Percentiles rank a stretch among this genome's conserved stretches.
phyloP scores from a whole-genome alignment of 2,329 filamentous ascomycete species.

The Neofusicoccum ribis region DNA sequence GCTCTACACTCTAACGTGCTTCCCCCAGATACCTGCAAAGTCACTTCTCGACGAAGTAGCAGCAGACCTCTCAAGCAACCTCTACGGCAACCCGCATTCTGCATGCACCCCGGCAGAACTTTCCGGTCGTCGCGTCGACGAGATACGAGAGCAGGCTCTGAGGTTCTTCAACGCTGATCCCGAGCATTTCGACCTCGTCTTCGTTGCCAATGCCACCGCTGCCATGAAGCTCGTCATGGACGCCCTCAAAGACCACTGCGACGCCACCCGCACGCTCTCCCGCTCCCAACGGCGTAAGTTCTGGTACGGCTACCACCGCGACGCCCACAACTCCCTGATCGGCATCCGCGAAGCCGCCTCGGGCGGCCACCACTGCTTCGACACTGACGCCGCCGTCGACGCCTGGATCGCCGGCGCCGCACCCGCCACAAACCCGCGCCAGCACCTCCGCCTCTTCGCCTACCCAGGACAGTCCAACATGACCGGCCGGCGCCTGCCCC shows the following conservation, averaged over 20 bases:
- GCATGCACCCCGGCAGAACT: slow-evolving; percentile 68
- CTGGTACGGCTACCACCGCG: slow-evolving; percentile 78
- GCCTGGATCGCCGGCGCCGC: slow-evolving; percentile 58
- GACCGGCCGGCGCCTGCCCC: slow-evolving; percentile 74
- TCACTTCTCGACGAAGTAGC: slow-evolving; percentile 75
- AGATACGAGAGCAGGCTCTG: slow-evolving; percentile 62
- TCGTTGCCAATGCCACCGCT: slow-evolving; percentile 89
- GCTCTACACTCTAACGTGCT: not conserved
- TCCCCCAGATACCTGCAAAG: slow-evolving; percentile 73
- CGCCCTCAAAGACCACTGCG: slow-evolving; percentile 65
- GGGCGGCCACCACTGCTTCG: slow-evolving; percentile 64
- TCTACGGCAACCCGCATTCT: slow-evolving; percentile 93
- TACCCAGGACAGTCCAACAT: slow-evolving; percentile 93
- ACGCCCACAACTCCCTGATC: slow-evolving; percentile 84
- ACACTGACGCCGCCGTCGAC: slow-evolving; percentile 62
- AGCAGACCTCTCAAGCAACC: slow-evolving; percentile 66
- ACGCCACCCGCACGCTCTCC: slow-evolving; percentile 59
- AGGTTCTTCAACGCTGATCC: slow-evolving; percentile 80
- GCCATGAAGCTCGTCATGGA: slow-evolving; percentile 86
- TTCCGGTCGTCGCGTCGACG: slow-evolving; percentile 67
- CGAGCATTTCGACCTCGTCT: slow-evolving; percentile 80
- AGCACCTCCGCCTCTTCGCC: slow-evolving; percentile 65
- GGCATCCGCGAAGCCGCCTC: slow-evolving; percentile 72
- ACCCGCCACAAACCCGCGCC: slow-evolving; percentile 40
- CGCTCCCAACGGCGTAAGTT: slow-evolving; percentile 48